Conservation (phyloP, 106 monocot genomes). For the Apostasia ramifera region DNA sequence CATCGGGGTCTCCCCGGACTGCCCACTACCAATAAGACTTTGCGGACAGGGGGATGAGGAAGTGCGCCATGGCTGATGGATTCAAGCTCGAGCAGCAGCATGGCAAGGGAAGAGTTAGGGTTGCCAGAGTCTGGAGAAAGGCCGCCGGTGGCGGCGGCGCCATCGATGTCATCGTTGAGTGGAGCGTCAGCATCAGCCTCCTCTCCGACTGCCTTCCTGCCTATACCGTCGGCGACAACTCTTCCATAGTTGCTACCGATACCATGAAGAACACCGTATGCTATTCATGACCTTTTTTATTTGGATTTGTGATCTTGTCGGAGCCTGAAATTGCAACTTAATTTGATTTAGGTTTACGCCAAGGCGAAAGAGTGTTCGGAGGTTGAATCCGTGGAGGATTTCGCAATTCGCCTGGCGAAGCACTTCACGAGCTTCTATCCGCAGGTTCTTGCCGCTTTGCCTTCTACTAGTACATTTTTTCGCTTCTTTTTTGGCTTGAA, state of each 20-base stretch:
- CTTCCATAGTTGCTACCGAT: slow-evolving; percentile 89
- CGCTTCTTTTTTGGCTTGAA: not conserved
- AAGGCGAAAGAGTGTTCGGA: slow-evolving; percentile 86
- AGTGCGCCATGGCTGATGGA: slow-evolving; percentile 28
- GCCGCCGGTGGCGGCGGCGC: slow-evolving; percentile 14
- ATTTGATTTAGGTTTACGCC: slow-evolving; percentile 60
- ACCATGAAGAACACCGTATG: slow-evolving; percentile 94
- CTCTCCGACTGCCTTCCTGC: slow-evolving; percentile 77
- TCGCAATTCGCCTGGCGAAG: slow-evolving; percentile 63
- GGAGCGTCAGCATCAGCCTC: slow-evolving; percentile 72
- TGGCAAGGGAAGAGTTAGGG: slow-evolving; percentile 84
- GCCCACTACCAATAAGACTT: too few relatives aligned
- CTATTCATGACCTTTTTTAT: not conserved
- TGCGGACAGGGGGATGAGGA: not conserved
- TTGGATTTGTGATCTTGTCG: not conserved
- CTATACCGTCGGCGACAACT: slow-evolving; percentile 70
- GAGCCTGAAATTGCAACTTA: slow-evolving; percentile 1
- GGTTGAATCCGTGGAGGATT: slow-evolving; percentile 55
- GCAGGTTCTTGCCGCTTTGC: slow-evolving; percentile 35
- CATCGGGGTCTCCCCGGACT: too few relatives aligned
- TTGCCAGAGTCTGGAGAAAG: slow-evolving; percentile 71
- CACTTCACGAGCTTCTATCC: slow-evolving; percentile 78
- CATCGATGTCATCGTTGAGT: slow-evolving; percentile 68
- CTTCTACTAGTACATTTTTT: not conserved
- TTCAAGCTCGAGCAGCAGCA: slow-evolving; percentile 73